Conservation (phyloP, 495 filamentous ascomycete species). For the Aspergillus carlsbadensis region DNA sequence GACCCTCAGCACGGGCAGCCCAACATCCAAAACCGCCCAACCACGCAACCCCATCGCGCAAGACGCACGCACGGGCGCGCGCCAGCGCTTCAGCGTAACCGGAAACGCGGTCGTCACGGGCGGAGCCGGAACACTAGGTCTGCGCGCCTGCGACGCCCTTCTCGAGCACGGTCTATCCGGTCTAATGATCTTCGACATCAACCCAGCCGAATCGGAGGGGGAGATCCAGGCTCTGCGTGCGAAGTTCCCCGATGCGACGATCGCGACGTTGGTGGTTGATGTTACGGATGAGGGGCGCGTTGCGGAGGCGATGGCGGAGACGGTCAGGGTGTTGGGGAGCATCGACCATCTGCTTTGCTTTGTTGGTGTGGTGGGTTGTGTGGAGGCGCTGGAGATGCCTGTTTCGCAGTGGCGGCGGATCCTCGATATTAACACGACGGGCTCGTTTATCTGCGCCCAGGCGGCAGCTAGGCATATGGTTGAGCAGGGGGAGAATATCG, state of each 20-base stretch:
- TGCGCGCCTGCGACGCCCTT: constrained; percentile 57
- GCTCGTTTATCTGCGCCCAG: constrained; percentile 63
- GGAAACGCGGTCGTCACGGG: constrained; percentile 51
- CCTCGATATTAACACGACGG: constrained; percentile 66
- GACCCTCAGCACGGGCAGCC: background rate
- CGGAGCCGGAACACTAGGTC: constrained; percentile 63
- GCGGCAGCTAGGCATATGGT: constrained; percentile 51
- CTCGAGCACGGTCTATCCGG: constrained; percentile 67
- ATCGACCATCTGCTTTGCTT: constrained; percentile 62
- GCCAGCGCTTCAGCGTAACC: background rate
- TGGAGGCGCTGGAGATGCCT: constrained; percentile 53
- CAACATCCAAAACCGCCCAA: background rate
- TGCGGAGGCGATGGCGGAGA: constrained; percentile 31
- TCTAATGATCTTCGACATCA: constrained; percentile 58
- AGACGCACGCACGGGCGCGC: background rate
- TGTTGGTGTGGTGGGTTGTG: constrained; percentile 63
- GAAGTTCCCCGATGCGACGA: constrained; percentile 53
- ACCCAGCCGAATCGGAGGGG: constrained; percentile 19
- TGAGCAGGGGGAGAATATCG: too few species aligned
- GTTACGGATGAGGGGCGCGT: constrained; percentile 55
- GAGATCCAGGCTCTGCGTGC: constrained; percentile 38
- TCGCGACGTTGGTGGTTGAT: constrained; percentile 50
- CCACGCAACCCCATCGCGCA: background rate
- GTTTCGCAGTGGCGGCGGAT: constrained; percentile 54
- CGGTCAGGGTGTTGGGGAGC: constrained; percentile 44